These are phyloP conservation scores for Durusdinium trenchii DNA, from an alignment of 73 alveolate genomes.

Conservation along the genomic window DNA sequence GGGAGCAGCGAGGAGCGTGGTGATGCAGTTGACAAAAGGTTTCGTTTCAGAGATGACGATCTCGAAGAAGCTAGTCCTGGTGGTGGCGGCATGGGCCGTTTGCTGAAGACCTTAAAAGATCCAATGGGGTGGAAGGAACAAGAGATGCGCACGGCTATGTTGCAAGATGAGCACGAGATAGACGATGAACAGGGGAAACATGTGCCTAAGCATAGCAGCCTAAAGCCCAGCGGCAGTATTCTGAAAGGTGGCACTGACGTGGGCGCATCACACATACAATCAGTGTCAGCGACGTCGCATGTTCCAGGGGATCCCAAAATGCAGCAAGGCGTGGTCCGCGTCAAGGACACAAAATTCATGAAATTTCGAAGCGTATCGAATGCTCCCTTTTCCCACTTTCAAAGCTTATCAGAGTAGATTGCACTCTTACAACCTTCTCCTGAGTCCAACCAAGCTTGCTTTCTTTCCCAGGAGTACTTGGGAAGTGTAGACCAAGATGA, in stretches of 20 bases:
- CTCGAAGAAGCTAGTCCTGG: not conserved
- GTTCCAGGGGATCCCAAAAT: slow-evolving; percentile 54
- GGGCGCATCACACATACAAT: not conserved
- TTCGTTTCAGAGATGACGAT: slow-evolving; percentile 69
- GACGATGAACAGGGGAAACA: slow-evolving; percentile 59
- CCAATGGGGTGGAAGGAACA: slow-evolving; percentile 92
- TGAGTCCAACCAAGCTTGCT: no score
- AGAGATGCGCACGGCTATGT: slow-evolving; percentile 72
- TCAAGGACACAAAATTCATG: not conserved
- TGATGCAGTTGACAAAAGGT: slow-evolving; percentile 35
- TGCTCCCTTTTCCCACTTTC: no score
- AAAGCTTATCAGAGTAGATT: no score
- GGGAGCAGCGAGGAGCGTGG: not conserved
- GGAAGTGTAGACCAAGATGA: slow-evolving; percentile 19
- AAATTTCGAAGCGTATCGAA: no score
- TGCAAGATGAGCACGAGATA: slow-evolving; percentile 60
- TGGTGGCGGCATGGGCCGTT: slow-evolving; percentile 37
- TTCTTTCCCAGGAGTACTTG: slow-evolving; percentile 53
- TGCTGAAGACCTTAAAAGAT: slow-evolving; percentile 78
- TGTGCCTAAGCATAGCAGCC: slow-evolving; percentile 42
- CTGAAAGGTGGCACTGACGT: slow-evolving; percentile 23
- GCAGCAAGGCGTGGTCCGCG: slow-evolving; percentile 77
- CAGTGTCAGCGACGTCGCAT: not conserved
- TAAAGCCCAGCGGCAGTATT: slow-evolving; percentile 64
- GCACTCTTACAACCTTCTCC: no score